A percentile compares a stretch with the other conserved stretches of the same genome.
phyloP scores from a whole-genome alignment of 2,329 filamentous ascomycete genomes.

The Microdochium trichocladiopsis region DNA sequence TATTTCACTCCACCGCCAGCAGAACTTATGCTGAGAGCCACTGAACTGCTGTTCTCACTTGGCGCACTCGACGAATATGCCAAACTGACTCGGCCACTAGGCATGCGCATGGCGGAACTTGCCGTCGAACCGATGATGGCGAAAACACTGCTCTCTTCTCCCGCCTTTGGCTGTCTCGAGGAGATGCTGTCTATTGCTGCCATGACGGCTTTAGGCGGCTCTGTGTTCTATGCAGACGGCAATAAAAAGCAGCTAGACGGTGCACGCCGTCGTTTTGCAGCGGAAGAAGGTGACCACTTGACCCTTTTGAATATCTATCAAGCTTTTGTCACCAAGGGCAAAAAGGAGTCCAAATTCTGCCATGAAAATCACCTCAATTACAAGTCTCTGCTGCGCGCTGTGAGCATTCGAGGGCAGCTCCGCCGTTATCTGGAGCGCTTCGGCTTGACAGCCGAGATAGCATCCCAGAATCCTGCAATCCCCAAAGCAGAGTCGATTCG shows the following conservation, averaged over 20 bases:
- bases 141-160: constrained; percentile 72
- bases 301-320: constrained; percentile 93
- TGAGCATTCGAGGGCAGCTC: constrained; percentile 81
- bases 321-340: constrained; percentile 75
- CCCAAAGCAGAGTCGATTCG: constrained; percentile 64
- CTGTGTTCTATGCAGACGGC: constrained; percentile 74
- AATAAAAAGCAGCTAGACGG: constrained; percentile 71
- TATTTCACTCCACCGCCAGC: constrained; percentile 83
- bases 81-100: constrained; percentile 83
- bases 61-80: constrained; percentile 85
- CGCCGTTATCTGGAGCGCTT: constrained; percentile 84
- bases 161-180: constrained; percentile 68
- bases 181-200: constrained; percentile 90
- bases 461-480: constrained; percentile 14
- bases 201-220: constrained; percentile 83
- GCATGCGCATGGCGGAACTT: constrained; percentile 84
- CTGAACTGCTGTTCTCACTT: constrained; percentile 81
- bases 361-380: constrained; percentile 82
- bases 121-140: constrained; percentile 95
- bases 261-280: constrained; percentile 74
- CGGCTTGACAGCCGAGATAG: constrained; percentile 58
- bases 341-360: constrained; percentile 80
- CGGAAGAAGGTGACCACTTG: constrained; percentile 88
- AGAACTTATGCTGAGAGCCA: constrained; percentile 74
- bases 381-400: constrained; percentile 73